Evolutionary conservation across 768 basidiomycete genomes (phyloP).

Genomic region (Auriscalpium microsporum): DNA sequence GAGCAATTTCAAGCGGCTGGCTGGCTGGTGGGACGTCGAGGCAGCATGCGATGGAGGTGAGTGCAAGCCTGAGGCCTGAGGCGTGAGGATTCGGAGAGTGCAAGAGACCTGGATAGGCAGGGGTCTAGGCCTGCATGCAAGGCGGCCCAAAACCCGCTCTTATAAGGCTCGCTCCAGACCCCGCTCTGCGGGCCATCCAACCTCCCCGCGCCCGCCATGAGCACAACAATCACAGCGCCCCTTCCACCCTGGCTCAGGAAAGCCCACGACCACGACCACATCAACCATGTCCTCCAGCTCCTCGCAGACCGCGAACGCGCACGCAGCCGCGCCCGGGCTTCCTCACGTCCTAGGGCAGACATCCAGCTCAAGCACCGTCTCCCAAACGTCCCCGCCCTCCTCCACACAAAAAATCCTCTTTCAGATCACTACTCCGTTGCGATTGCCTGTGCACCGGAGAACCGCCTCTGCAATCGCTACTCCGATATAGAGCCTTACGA

Average conservation of each 20-base stretch:
- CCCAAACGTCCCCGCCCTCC: constrained; percentile 13
- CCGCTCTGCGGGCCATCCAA: too few species aligned
- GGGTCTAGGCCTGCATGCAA: too few species aligned
- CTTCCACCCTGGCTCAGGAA: constrained; percentile 21
- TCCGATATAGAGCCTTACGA: constrained; percentile 71
- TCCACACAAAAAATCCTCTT: constrained; percentile 16
- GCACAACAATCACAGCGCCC: not conserved
- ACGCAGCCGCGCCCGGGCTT: constrained; percentile 23
- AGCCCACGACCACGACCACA: constrained; percentile 19
- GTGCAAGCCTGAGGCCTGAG: too few species aligned
- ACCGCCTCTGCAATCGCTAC: constrained; percentile 58
- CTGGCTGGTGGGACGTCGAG: too few species aligned
- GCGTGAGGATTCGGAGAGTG: too few species aligned
- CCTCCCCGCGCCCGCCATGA: not conserved
- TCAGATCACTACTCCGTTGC: constrained; percentile 48
- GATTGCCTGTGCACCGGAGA: constrained; percentile 36
- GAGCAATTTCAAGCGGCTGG: too few species aligned
- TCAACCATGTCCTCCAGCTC: constrained; percentile 25
- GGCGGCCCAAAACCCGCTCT: too few species aligned
- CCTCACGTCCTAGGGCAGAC: constrained; percentile 15
- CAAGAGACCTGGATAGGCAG: too few species aligned
- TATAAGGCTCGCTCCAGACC: too few species aligned
- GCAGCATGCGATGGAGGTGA: too few species aligned
- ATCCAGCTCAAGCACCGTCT: constrained; percentile 11
- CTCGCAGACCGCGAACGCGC: constrained; percentile 32